Percentiles rank a stretch among this genome's conserved stretches.
phyloP scores from a whole-genome alignment of 352 stramenopile species.

The Pythium myriotylum region DNA sequence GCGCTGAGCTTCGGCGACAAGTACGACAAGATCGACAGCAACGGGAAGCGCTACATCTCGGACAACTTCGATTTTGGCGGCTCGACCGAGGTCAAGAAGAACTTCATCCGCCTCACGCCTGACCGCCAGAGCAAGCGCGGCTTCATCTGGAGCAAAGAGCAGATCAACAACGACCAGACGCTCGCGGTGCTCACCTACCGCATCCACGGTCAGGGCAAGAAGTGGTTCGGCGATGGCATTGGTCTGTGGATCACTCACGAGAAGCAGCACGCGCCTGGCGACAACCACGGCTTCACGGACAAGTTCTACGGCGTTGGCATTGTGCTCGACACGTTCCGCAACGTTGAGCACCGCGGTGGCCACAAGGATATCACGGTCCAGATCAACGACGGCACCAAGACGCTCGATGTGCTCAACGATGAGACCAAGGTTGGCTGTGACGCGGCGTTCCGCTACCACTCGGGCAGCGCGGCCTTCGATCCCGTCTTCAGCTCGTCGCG shows the following conservation, averaged over 20 bases:
- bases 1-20: slow-evolving; percentile 66
- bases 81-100: slow-evolving; percentile 76
- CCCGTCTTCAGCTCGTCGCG: slow-evolving; percentile 72
- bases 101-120: slow-evolving; percentile 79
- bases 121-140: slow-evolving; percentile 83
- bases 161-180: slow-evolving; percentile 53
- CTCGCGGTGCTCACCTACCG: slow-evolving; percentile 69
- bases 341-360: slow-evolving; percentile 72
- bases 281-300: slow-evolving; percentile 79
- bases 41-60: slow-evolving; percentile 63
- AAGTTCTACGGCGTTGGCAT: slow-evolving; percentile 75
- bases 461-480: slow-evolving; percentile 67
- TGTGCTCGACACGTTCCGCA: slow-evolving; percentile 79
- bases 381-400: slow-evolving; percentile 79
- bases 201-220: slow-evolving; percentile 75
- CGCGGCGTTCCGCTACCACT: slow-evolving; percentile 77
- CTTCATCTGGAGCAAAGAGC: slow-evolving; percentile 64
- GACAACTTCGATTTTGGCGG: slow-evolving; percentile 57
- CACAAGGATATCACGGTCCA: slow-evolving; percentile 85
- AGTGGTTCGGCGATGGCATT: slow-evolving; percentile 82
- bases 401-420: slow-evolving; percentile 65
- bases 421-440: slow-evolving; percentile 77
- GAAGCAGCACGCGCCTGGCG: slow-evolving; percentile 47
- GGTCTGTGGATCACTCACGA: slow-evolving; percentile 77
- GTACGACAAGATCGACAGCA: slow-evolving; percentile 56